Conservation (phyloP, 345 rosid species). For the Mallotus nudiflorus region DNA sequence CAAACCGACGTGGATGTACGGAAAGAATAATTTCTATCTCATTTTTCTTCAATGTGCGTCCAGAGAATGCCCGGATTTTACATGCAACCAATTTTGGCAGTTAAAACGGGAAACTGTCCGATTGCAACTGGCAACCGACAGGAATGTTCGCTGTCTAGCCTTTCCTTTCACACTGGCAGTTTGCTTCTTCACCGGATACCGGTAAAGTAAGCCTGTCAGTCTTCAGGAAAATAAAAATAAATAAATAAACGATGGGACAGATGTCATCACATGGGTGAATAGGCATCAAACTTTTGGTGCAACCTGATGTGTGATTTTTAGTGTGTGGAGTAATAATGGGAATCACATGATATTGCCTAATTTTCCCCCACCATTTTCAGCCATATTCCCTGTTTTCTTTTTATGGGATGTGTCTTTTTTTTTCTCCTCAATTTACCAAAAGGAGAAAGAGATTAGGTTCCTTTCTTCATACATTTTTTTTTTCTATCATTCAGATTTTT, state of each 20-base stretch:
- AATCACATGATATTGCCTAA: conserved; percentile 28
- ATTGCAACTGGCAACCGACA: conserved; percentile 78
- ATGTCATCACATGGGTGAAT: conserved; percentile 31
- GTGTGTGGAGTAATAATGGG: conserved; percentile 21
- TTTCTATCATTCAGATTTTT: background rate
- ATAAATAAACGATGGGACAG: too few species aligned
- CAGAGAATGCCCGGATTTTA: conserved; percentile 29
- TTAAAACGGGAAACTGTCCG: conserved; percentile 33
- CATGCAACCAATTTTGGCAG: conserved; percentile 18
- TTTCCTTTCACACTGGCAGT: conserved; percentile 7
- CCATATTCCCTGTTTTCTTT: conserved; percentile 43
- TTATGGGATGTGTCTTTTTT: conserved; percentile 30
- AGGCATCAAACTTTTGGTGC: conserved; percentile 35
- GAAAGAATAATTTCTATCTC: too few species aligned
- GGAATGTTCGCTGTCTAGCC: conserved; percentile 49
- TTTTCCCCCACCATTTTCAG: background rate
- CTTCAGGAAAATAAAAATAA: too few species aligned
- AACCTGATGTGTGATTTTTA: conserved; percentile 8
- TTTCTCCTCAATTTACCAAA: conserved; percentile 46
- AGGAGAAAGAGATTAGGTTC: conserved; percentile 60
- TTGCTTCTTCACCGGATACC: conserved; percentile 43
- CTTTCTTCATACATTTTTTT: background rate
- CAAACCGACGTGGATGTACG: background rate
- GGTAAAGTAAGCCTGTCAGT: conserved; percentile 49
- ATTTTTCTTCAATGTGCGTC: too few species aligned